Percentiles rank a stretch among this genome's conserved stretches.
Conservation (phyloP, 1,284 basidiomycete species). For the Moesziomyces sp. region DNA sequence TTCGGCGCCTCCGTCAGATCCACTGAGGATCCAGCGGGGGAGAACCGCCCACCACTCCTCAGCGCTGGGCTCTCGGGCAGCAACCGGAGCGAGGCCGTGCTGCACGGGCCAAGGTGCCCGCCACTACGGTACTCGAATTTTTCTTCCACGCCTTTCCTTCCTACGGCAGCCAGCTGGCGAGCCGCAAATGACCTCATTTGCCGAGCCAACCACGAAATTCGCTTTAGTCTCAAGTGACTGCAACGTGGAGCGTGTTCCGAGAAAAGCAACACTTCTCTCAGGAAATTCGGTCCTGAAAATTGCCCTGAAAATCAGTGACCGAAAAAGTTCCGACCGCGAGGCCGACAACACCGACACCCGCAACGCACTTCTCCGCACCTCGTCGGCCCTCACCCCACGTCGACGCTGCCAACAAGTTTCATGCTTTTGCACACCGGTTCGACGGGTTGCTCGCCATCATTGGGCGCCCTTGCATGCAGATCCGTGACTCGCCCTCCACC, state of each 20-base stretch:
- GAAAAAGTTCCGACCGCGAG: background rate
- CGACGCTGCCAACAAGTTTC: no score
- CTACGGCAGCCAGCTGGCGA: background rate
- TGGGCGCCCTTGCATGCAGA: no score
- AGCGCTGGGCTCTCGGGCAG: no score
- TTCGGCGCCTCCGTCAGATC: background rate
- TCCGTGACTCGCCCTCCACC: slow-evolving; percentile 63
- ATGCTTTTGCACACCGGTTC: no score
- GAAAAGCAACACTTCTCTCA: background rate
- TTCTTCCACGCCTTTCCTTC: slow-evolving; percentile 24
- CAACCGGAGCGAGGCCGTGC: background rate
- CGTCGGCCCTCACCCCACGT: background rate
- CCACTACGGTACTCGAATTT: background rate
- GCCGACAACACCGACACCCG: background rate
- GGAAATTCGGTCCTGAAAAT: background rate
- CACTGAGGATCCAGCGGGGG: slow-evolving; percentile 12
- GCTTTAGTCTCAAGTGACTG: slow-evolving; percentile 4
- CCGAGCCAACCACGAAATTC: slow-evolving; percentile 19
- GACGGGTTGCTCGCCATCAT: no score
- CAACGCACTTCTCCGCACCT: background rate
- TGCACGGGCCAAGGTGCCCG: slow-evolving; percentile 15
- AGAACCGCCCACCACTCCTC: no score
- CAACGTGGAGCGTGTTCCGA: background rate
- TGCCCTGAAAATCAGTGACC: background rate
- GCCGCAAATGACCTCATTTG: slow-evolving; percentile 23